Conservation (phyloP, 2,329 filamentous ascomycete genomes). For the Ascochyta viciae-villosae region DNA sequence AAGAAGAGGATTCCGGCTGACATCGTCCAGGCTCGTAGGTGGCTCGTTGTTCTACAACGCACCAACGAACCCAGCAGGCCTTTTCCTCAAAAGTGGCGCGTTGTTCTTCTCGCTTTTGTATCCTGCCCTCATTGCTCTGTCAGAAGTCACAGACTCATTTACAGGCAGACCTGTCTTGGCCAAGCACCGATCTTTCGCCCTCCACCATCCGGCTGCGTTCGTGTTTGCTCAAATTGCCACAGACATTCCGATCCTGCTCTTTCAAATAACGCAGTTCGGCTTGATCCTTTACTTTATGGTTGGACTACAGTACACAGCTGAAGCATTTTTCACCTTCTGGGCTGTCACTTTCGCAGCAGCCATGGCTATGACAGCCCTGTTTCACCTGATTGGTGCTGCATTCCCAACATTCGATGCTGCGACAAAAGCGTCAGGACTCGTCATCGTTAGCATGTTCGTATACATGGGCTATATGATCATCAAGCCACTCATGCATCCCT, state of each 20-base stretch:
- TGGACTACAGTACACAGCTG: constrained; percentile 72
- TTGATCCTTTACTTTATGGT: constrained; percentile 74
- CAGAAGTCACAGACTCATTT: constrained; percentile 67
- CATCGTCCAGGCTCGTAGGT: constrained; percentile 55
- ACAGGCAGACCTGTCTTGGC: constrained; percentile 77
- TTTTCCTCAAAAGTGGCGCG: constrained; percentile 69
- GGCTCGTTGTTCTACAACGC: constrained; percentile 73
- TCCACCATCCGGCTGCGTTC: constrained; percentile 83
- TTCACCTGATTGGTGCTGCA: constrained; percentile 75
- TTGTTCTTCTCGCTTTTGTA: constrained; percentile 70
- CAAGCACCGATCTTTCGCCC: constrained; percentile 81
- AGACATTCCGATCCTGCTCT: constrained; percentile 52
- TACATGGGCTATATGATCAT: constrained; percentile 64
- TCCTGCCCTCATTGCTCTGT: constrained; percentile 67
- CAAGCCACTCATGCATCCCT: constrained; percentile 69
- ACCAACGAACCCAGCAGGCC: constrained; percentile 62
- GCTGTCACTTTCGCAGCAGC: constrained; percentile 63
- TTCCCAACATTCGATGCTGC: constrained; percentile 66
- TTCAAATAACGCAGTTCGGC: no score
- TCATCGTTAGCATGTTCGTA: constrained; percentile 62
- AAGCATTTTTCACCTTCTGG: constrained; percentile 81
- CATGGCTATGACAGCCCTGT: constrained; percentile 75
- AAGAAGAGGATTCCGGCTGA: no score
- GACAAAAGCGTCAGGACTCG: constrained; percentile 59
- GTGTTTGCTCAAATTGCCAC: constrained; percentile 71